Evolutionary conservation across 78 protist species (phyloP).

Genomic region (Dictyostelium citrinum): DNA sequence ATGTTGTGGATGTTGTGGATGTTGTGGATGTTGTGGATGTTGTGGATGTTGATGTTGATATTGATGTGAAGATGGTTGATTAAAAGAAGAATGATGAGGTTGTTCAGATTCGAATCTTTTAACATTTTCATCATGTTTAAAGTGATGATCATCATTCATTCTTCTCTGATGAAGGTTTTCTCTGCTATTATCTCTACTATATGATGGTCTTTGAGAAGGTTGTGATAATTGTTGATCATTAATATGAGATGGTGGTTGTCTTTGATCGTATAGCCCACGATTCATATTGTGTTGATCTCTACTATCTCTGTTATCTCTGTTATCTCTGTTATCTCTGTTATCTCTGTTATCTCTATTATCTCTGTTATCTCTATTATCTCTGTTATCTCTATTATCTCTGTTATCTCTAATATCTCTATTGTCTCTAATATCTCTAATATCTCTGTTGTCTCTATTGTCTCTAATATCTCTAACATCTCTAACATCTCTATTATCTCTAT

Average conservation of each 20-base stretch:
- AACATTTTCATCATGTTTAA: background rate
- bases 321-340: background rate
- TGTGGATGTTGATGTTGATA: background rate
- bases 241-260: background rate
- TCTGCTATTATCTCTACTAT: background rate
- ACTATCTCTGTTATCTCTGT: background rate
- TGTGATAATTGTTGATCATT: background rate
- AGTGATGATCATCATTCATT: background rate
- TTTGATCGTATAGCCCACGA: background rate
- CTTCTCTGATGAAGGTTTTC: background rate
- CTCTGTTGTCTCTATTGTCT: background rate
- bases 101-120: background rate
- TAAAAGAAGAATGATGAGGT: background rate
- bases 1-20: background rate
- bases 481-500: background rate
- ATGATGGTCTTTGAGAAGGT: background rate
- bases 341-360: background rate
- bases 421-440: background rate
- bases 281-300: background rate
- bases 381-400: background rate
- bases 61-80: background rate
- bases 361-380: background rate
- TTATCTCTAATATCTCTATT: too few relatives aligned
- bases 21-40: too few relatives aligned
- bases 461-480: background rate